These are phyloP conservation scores for Pseudogymnoascus sp. DNA, from an alignment of 2,329 filamentous ascomycete species.

Conservation along the genomic window DNA sequence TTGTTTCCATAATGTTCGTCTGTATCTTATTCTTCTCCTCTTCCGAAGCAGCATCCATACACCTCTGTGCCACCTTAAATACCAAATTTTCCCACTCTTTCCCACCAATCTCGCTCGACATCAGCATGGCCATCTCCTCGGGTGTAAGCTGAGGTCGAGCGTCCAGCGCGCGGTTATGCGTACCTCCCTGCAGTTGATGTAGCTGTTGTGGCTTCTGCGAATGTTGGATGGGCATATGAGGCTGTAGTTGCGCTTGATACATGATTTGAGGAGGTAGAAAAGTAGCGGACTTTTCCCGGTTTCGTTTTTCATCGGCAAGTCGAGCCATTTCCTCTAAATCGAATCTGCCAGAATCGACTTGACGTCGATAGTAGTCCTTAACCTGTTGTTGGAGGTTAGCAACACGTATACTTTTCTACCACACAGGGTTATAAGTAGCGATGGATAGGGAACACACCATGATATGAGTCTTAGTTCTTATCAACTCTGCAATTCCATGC, in stretches of 20 bases:
- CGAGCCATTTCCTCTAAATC: background rate
- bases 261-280: constrained; percentile 22
- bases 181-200: constrained; percentile 8
- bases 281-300: background rate
- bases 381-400: constrained; percentile 42
- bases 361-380: constrained; percentile 60
- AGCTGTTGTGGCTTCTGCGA: constrained; percentile 12
- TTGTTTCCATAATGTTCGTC: constrained; percentile 33
- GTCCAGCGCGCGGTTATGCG: constrained; percentile 16
- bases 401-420: constrained; percentile 22
- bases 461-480: constrained; percentile 76
- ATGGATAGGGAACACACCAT: constrained; percentile 53
- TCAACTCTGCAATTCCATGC: constrained; percentile 64
- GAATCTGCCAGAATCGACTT: constrained; percentile 40
- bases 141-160: constrained; percentile 17
- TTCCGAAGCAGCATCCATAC: constrained; percentile 34
- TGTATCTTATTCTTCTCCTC: constrained; percentile 39
- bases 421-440: constrained; percentile 24
- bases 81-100: background rate
- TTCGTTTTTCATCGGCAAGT: background rate
- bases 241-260: constrained; percentile 22
- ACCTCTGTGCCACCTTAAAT: constrained; percentile 19
- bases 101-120: no score
- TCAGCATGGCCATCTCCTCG: constrained; percentile 18
- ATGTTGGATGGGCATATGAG: constrained; percentile 41